Evolutionary conservation across 306 rosid species (phyloP).

Genomic region (Prunus salicina): DNA sequence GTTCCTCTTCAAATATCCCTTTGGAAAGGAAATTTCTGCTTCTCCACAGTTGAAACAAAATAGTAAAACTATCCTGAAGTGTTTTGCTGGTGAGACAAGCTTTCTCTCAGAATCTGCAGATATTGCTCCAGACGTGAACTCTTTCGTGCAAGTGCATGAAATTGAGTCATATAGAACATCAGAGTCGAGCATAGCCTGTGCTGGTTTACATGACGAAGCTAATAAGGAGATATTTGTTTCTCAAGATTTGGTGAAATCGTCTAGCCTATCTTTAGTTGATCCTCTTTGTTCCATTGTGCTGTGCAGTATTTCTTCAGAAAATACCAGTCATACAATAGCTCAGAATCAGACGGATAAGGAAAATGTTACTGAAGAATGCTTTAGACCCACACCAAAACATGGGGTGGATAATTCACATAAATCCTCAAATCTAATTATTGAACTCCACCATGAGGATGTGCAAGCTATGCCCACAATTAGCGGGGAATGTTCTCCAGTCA

Average conservation of each 20-base stretch:
- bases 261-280: constrained; percentile 59
- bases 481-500: constrained; percentile 31
- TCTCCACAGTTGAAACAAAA: constrained; percentile 32
- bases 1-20: constrained; percentile 23
- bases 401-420: constrained; percentile 34
- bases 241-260: constrained; percentile 65
- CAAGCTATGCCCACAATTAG: constrained; percentile 24
- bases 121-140: constrained; percentile 65
- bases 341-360: constrained; percentile 30
- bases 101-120: constrained; percentile 81
- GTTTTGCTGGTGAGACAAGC: constrained; percentile 62
- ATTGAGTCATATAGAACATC: constrained; percentile 42
- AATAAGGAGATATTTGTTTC: constrained; percentile 40
- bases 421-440: constrained; percentile 24
- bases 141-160: constrained; percentile 53
- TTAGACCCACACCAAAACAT: constrained; percentile 32
- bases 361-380: constrained; percentile 28
- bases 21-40: constrained; percentile 47
- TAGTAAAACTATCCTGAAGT: constrained; percentile 27
- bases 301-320: constrained; percentile 64
- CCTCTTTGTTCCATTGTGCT: constrained; percentile 93
- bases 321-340: constrained; percentile 20
- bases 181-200: constrained; percentile 48
- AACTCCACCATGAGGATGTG: constrained; percentile 20
- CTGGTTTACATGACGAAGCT: constrained; percentile 31